Base-by-base conservation (phyloP, 208 protist species). In the Herpetomonas tarakana region DNA sequence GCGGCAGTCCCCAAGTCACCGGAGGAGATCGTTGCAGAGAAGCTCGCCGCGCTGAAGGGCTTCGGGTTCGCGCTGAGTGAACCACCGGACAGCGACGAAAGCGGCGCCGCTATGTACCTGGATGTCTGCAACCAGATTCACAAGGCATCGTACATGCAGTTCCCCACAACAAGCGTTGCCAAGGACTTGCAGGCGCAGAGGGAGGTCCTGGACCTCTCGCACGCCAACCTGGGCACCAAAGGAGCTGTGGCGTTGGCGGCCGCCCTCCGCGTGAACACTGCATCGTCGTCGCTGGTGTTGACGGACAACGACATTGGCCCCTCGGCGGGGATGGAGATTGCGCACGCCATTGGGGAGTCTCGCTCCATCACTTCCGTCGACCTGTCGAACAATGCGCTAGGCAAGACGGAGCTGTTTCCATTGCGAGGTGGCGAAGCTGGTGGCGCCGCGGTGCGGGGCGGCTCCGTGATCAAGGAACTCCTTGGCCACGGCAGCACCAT, bases 271-370 rank as follows among this genome's bases (percentile, higher is more conserved):
- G 73, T 93, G 31, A 93, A 93, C 55, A 69, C 72, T 3, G 62
- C 74, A 12, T 72, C 92, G 3, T 71, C 71, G 12, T 74, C 57
- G 25, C 74, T 97, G 16, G 65, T 86, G 14, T 72, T 97, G 6
- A 57, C 86, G 2, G 85, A 78, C 58, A 94, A 93, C 69, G 81
- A 75, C 60, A 90, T 97, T 18, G 84, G 76, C 7, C 78, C 91
- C 12, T 71, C 69, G 11, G 82, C 73, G 11, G 88, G 65, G 16
- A 62, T 91, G 53, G 81, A 71, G 56, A 63, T 97, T 53, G 79
- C 80, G n/a, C 56, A 63, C 3, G 76, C 83, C 27, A 66, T 95
- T 41, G 78, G 65, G 28, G 79, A 91, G 22, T 64, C 68, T 4
- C 74, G 64, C 54, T 82, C 52, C 22, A 63, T 97, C 21, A 76